These are phyloP conservation scores for Thelephora ganbajun DNA, from an alignment of 768 basidiomycete genomes.

Conservation along the genomic window DNA sequence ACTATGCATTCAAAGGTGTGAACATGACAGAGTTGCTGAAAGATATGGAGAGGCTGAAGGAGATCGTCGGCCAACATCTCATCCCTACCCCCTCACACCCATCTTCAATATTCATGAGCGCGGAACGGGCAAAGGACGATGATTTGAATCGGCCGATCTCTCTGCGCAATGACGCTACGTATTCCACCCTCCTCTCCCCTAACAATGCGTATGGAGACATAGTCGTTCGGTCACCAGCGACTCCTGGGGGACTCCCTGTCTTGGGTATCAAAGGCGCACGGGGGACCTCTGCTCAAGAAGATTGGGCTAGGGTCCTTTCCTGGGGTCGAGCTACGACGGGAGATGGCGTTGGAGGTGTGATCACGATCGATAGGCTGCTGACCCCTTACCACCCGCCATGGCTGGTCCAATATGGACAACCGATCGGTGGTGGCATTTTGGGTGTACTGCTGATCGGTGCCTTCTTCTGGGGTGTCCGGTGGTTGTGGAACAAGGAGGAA, in stretches of 20 bases:
- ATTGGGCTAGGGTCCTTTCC: slow-evolving; percentile 51
- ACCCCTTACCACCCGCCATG: slow-evolving; percentile 78
- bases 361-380: slow-evolving; percentile 75
- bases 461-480: slow-evolving; percentile 62
- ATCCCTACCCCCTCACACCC: slow-evolving; percentile 30
- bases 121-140: slow-evolving; percentile 8
- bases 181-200: slow-evolving; percentile 63
- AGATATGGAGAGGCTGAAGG: slow-evolving; percentile 36
- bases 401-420: slow-evolving; percentile 68
- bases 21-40: slow-evolving; percentile 67
- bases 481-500: slow-evolving; percentile 61
- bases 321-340: slow-evolving; percentile 72
- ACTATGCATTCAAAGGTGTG: slow-evolving; percentile 79
- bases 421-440: slow-evolving; percentile 41
- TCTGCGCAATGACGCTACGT: slow-evolving; percentile 58
- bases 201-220: slow-evolving; percentile 59
- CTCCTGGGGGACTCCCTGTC: slow-evolving; percentile 30
- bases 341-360: slow-evolving; percentile 70
- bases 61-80: slow-evolving; percentile 65
- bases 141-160: slow-evolving; percentile 52
- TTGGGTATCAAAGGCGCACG: slow-evolving; percentile 64
- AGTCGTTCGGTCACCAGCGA: slow-evolving; percentile 43
- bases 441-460: slow-evolving; percentile 47
- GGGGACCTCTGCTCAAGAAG: slow-evolving; percentile 43
- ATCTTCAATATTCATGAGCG: slow-evolving; percentile 12